Evolutionary conservation across 768 basidiomycete species (phyloP), one percentile per base, ranked within the genome.

Genomic region (Baorangia bicolor): DNA sequence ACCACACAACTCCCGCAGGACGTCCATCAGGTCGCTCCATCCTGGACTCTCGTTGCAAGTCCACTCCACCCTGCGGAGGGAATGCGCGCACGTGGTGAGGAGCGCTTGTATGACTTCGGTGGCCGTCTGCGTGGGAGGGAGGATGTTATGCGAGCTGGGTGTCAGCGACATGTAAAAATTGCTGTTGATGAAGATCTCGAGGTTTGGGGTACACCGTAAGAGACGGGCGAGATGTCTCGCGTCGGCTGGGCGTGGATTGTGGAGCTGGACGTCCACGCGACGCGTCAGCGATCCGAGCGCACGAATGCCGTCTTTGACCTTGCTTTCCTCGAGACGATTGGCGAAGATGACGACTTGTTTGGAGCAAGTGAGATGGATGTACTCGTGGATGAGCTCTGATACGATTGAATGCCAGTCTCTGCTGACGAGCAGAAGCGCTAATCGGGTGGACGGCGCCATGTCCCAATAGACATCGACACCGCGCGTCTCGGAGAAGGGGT

Each of bases 31-130:
- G 58, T 80, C 77, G 21, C 63, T 51, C 63, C 74, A 78, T 0
- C 70, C 68, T 0, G 78, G 79, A 31, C 73, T 66, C 57, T 81
- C 79, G 10, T 75, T 75, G 21, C 74, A 72, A 9, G 68, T 74
- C 78, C 79, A 81, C 56, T 80, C 79, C 2, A 79, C 47, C 27
- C 79, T 71, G 41, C 70, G 72, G 13, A 81, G 67, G n/a, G 74
- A 72, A 28, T 60, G 57, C 3, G 69, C 63, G 28, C 73, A 75
- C 11, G 71, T 63, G 2, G 51, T 45, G 11, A 73, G 60, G 23
- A 80, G 62, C 0, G 72, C 71, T 34, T 65, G 61, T 16, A 78
- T 62, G 21, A 79, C 68, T 25, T 73, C 67, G 1, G 60, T 49
- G 10, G 73, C 71, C 0, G 73, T 74, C 42, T 65, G 67, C 18